Conservation (phyloP, 1,284 basidiomycete genomes). For the Afroboletus lepidellus region DNA sequence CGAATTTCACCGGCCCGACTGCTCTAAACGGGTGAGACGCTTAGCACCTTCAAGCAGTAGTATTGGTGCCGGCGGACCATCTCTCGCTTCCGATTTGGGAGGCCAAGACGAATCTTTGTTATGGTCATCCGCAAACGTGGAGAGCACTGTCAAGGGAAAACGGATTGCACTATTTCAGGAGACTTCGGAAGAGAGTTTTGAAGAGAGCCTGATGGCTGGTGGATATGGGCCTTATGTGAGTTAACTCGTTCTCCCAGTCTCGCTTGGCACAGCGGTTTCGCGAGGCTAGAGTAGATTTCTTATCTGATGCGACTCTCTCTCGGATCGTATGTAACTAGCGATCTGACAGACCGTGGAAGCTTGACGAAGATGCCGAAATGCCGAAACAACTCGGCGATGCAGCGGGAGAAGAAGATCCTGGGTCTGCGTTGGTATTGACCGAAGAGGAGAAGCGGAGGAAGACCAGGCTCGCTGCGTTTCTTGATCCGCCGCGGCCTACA, state of each 20-base stretch:
- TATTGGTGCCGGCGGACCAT: not conserved
- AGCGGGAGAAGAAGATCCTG: constrained; percentile 37
- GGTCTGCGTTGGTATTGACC: constrained; percentile 37
- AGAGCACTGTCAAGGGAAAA: constrained; percentile 67
- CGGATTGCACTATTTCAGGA: constrained; percentile 72
- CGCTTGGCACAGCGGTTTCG: not conserved
- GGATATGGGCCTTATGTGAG: constrained; percentile 72
- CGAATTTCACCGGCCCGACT: constrained; percentile 66
- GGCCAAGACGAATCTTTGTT: constrained; percentile 34
- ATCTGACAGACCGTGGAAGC: constrained; percentile 26
- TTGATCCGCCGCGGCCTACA: constrained; percentile 23
- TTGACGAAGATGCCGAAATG: constrained; percentile 18
- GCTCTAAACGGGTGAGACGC: constrained; percentile 58
- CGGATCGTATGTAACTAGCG: constrained; percentile 16
- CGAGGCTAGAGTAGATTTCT: constrained; percentile 9
- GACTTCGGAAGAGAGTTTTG: constrained; percentile 78
- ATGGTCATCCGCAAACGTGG: constrained; percentile 42
- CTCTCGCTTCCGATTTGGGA: constrained; percentile 12
- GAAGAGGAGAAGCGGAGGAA: constrained; percentile 65
- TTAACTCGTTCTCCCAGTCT: constrained; percentile 8
- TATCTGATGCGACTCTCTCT: constrained; percentile 12
- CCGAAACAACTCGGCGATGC: constrained; percentile 34
- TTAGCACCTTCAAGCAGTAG: constrained; percentile 26
- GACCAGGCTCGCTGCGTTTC: constrained; percentile 62
- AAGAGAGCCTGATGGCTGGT: constrained; percentile 74